Evolutionary conservation across 2,329 filamentous ascomycete genomes (phyloP), one percentile per base, ranked within the genome.

Genomic region (Xenosphaeropsis pyriputrescens): DNA sequence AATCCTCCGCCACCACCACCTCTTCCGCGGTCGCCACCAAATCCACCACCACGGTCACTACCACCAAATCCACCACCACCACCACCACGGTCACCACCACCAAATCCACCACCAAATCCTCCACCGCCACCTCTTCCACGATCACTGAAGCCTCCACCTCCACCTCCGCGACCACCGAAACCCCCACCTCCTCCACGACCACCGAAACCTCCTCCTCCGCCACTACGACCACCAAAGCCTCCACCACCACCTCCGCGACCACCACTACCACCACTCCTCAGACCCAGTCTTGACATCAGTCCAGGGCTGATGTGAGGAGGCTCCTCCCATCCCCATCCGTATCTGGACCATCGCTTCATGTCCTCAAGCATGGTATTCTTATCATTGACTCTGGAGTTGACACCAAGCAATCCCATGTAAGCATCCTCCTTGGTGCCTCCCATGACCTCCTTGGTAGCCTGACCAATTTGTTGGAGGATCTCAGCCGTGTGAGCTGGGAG

Each of bases 301-400:
- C n/a, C 15, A n/a, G 38, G 34, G 4, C 32, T 5, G 17, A 56
- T 42, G 0, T 31, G 5, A 8, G 54, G 54, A n/a, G 54, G 53
- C 17, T 45, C 22, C 16, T 52, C 51, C 35, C 45, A 52, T 7
- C 54, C 54, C 52, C 52, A 56, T 17, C 51, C 54, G 42, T 45
- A 56, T 40, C 47, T 48, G 0, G 48, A 45, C 54, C 47, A 52
- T 29, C 50, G 48, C 29, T 51, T 51, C 32, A 57, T 29, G 6
- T 41, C 34, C n/a, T 44, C 30, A 6, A 50, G 34, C 7, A 38
- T 32, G 35, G 4, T 6, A 29, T 11, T 31, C 22, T 37, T 39
- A 26, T 31, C 18, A 26, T 18, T 13, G 11, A 36, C 16, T 14
- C 40, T 34, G 36, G 29, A 30, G 12, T 45, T 32, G 14, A 39